These are phyloP conservation scores for Anaeramoeba flamelloides DNA, from an alignment of 78 protist genomes.

Conservation along the genomic window DNA sequence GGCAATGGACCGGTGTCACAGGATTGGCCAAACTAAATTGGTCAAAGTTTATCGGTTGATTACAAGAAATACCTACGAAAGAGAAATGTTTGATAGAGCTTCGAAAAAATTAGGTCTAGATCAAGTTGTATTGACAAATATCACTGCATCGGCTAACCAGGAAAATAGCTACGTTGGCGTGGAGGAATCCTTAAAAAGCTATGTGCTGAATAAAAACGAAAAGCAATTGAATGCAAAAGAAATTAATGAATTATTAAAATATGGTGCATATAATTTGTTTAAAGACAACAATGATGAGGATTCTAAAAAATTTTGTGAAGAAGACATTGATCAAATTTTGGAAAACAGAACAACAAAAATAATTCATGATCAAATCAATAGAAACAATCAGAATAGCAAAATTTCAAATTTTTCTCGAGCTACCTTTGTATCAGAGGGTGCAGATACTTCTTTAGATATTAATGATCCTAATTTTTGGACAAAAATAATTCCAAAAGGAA, in stretches of 20 bases:
- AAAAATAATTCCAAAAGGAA: too few species aligned
- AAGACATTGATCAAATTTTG: neutral
- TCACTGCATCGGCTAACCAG: too few species aligned
- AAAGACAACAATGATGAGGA: neutral
- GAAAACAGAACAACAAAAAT: neutral
- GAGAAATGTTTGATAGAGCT: neutral
- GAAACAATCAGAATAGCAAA: too few species aligned
- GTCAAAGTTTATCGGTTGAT: neutral
- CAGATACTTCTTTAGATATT: too few species aligned
- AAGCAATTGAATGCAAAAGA: neutral
- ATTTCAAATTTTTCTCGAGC: too few species aligned
- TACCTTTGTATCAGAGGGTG: too few species aligned
- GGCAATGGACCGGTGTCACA: slow-evolving; percentile 21
- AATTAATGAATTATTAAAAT: neutral
- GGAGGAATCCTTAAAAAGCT: too few species aligned
- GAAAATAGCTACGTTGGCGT: too few species aligned
- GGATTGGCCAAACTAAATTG: neutral
- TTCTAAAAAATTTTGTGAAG: neutral
- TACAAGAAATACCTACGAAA: neutral
- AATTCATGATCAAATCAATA: too few species aligned
- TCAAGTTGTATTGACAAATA: neutral
- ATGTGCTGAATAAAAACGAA: neutral
- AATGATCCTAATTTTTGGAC: too few species aligned
- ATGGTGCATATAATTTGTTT: neutral
- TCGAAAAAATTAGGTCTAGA: neutral